Evolutionary conservation across 2,329 filamentous ascomycete genomes (phyloP).

Genomic region (Aspergillus sp.): DNA sequence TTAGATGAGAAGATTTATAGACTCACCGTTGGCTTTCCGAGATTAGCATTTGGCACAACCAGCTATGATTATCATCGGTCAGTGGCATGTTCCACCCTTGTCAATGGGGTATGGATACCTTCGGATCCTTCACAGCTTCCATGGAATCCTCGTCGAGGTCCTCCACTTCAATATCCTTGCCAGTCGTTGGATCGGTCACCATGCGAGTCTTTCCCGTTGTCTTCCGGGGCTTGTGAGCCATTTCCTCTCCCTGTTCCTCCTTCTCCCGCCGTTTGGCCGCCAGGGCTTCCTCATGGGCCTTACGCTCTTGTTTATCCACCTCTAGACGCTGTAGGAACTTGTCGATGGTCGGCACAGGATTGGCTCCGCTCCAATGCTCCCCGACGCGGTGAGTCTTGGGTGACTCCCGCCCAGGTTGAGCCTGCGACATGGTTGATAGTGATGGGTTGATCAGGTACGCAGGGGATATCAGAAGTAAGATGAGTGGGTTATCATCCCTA

Average conservation of each 20-base stretch:
- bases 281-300: slow-evolving; percentile 48
- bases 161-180: slow-evolving; percentile 80
- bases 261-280: slow-evolving; percentile 24
- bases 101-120: slow-evolving; percentile 48
- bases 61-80: slow-evolving; percentile 51
- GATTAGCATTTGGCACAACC: slow-evolving; percentile 85
- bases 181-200: slow-evolving; percentile 87
- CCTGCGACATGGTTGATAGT: slow-evolving; percentile 18
- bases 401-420: slow-evolving; percentile 18
- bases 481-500: not conserved
- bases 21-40: slow-evolving; percentile 69
- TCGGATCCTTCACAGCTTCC: slow-evolving; percentile 70
- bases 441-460: not conserved
- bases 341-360: slow-evolving; percentile 84
- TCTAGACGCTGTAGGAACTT: slow-evolving; percentile 81
- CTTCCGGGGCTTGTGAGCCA: slow-evolving; percentile 52
- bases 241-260: slow-evolving; percentile 48
- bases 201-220: slow-evolving; percentile 52
- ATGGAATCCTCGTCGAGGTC: slow-evolving; percentile 73
- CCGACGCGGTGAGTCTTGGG: slow-evolving; percentile 50
- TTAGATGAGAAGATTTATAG: slow-evolving; percentile 5
- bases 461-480: not conserved
- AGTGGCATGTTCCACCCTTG: too few species aligned
- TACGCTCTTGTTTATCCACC: slow-evolving; percentile 70
- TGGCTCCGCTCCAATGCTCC: slow-evolving; percentile 78